Base-by-base conservation (phyloP, 2,329 filamentous ascomycete genomes). In the Aureobasidium sp. region DNA sequence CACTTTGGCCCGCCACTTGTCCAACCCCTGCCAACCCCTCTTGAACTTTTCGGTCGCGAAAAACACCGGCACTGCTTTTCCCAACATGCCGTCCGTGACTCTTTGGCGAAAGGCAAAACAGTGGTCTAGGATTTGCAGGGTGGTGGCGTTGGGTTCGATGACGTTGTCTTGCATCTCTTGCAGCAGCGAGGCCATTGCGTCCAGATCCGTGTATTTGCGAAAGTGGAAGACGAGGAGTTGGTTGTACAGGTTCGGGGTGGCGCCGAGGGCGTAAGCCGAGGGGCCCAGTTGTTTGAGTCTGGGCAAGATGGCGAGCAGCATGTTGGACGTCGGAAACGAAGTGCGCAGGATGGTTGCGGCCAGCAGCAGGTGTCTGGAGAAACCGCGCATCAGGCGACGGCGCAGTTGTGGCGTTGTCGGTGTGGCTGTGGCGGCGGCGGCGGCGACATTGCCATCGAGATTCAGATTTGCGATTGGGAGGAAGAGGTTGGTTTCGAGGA, bases 231-330 rank as follows among this genome's bases (percentile, higher is more conserved):
- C 67, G 21, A 88, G 73, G 29, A 89, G 74, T 44, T 80, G 74
- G 63, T 85, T 83, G 71, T 87, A 90, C 37, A 90, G 79, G 0
- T 77, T 71, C 0, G 85, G 85, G 16, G 82, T 83, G 5, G 80
- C 83, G 42, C 85, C 86, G 0, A 91, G 76, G 6, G 88, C 81
- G 62, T 85, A 88, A 0, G 84, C 85, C 1, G 80, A 78, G 1
- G 85, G 75, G 1, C 86, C 86, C 0, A 88, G 73, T 39, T 77
- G 73, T 63, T 86, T 86, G 60, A 90, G 71, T 6, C 79, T 77
- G 0, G 86, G 84, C 0, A 90, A 72, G 22, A 90, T 68, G 39
- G 75, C 74, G 39, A 86, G 74, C 0, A 75, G 73, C 0, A 86
- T 72, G 0, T 76, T 72, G 1, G 85, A 89, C 0, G 79, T 70